Evolutionary conservation across 2,329 filamentous ascomycete genomes (phyloP).

Genomic region (Fusarium sulawesiense): DNA sequence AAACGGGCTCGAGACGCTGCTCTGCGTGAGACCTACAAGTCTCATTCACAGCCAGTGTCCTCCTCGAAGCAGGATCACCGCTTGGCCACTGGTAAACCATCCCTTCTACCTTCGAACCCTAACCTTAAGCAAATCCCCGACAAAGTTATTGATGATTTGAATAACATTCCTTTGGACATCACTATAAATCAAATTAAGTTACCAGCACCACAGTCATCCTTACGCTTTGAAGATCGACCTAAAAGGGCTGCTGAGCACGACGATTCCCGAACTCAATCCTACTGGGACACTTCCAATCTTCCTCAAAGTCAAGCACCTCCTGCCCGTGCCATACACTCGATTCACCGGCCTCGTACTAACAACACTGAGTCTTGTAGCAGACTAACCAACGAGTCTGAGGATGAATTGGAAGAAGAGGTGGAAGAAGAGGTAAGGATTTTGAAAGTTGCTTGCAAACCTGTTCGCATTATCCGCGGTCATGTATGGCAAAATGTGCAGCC

Average conservation of each 20-base stretch:
- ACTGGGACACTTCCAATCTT: not conserved
- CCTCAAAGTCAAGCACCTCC: not conserved
- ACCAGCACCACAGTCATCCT: not conserved
- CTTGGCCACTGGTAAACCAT: not conserved
- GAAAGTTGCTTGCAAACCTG: not conserved
- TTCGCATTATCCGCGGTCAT: not conserved
- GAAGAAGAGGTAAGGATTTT: not conserved
- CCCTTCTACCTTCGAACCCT: not conserved
- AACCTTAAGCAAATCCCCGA: not conserved
- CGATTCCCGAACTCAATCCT: not conserved
- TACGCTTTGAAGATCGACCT: not conserved
- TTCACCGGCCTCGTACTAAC: not conserved
- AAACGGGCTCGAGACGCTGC: conserved; percentile 1
- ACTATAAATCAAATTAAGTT: not conserved
- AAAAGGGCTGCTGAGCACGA: not conserved
- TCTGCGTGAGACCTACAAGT: not conserved
- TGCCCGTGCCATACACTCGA: not conserved
- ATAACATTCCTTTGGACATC: not conserved
- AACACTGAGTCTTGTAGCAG: not conserved
- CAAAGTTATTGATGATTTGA: not conserved
- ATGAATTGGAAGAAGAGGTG: not conserved
- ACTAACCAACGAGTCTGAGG: not conserved
- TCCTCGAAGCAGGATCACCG: not conserved
- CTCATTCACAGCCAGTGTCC: not conserved
- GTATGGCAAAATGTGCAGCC: not conserved